Base-by-base conservation (phyloP, 2,329 filamentous ascomycete species). In the Trichophyton mentagrophytes region DNA sequence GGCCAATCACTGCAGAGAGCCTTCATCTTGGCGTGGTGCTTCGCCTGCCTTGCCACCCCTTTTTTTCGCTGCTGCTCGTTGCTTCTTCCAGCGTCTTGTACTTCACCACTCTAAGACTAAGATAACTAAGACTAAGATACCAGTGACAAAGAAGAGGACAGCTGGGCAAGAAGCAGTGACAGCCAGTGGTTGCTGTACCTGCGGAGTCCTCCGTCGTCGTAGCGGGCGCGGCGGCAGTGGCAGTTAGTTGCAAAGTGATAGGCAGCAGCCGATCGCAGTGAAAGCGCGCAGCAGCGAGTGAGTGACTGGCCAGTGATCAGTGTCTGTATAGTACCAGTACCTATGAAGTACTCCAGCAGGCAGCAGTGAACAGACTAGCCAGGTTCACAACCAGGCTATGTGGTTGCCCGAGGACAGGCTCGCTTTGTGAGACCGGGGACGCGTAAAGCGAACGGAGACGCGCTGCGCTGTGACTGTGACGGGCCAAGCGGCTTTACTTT, bases 1-100 rank as follows among this genome's bases (percentile, higher is more conserved):
- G 20, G 13, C 63, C 63, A 63, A 65, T 65, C 62, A 61, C 30
- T n/a, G 42, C 55, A 17, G 3, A 15, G 36, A 30, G 47, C 56
- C 17, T 44, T 36, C 20, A 42, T 38, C 42, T 30, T 42, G n/a
- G 27, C 46, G 15, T 47, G 7, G 44, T 58, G 25, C 36, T 49
- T 42, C 15, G 38, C 33, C 55, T 27, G 55, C 25, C 33, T 63
- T 58, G 61, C 61, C 59, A 62, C 55, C 53, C 42, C 57, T 30
- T 36, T 25, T 61, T 30, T 33, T 36, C 49, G 27, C 51, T 56
- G 25, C 13, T 9, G 25, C 27, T n/a, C 13, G 5, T 27, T 49
- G n/a, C 20, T 17, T 20, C 44, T 47, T 20, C 6, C 11, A 6
- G 49, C 27, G 17, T 11, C 15, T 46, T 46, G 42, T 9, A 9